These are phyloP conservation scores for Ophiostoma piceae DNA, from an alignment of 2,329 filamentous ascomycete species.

Conservation along the genomic window DNA sequence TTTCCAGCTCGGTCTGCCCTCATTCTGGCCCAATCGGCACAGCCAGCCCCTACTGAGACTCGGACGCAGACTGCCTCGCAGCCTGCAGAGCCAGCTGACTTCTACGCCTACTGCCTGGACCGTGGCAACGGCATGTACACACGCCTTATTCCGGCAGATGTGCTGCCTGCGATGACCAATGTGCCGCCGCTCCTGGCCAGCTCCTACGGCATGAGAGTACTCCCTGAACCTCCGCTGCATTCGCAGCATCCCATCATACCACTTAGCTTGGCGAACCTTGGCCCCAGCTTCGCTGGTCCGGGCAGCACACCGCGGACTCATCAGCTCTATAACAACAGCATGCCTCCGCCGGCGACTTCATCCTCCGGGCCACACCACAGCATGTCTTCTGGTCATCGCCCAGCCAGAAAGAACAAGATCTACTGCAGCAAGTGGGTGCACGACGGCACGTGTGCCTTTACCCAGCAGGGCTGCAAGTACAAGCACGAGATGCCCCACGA, in stretches of 20 bases:
- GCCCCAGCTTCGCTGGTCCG: not conserved
- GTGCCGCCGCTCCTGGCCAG: conserved; percentile 41
- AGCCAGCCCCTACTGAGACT: not conserved
- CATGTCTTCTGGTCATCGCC: conserved; percentile 14
- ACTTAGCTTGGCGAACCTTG: not conserved
- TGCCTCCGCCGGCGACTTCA: not conserved
- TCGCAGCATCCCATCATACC: not conserved
- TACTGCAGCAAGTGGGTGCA: conserved; percentile 91
- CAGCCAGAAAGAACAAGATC: conserved; percentile 53
- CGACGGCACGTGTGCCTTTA: conserved; percentile 77
- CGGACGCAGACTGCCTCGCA: not conserved
- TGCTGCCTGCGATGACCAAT: conserved; percentile 42
- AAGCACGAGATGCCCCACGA: conserved; percentile 86
- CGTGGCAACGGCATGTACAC: conserved; percentile 51
- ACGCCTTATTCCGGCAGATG: conserved; percentile 51
- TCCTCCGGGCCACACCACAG: not conserved
- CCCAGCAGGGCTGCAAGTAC: conserved; percentile 79
- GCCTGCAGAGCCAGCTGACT: not conserved
- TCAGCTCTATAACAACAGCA: not conserved
- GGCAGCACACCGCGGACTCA: not conserved
- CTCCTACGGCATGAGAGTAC: conserved; percentile 43
- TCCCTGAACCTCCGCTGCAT: conserved; percentile 32
- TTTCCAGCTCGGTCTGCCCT: not conserved
- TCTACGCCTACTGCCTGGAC: conserved; percentile 49
- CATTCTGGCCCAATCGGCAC: not conserved